A percentile compares a stretch with the other conserved stretches of the same genome.
Conservation (phyloP, 148 eudicot genomes). For the Polygonum maritimum region DNA sequence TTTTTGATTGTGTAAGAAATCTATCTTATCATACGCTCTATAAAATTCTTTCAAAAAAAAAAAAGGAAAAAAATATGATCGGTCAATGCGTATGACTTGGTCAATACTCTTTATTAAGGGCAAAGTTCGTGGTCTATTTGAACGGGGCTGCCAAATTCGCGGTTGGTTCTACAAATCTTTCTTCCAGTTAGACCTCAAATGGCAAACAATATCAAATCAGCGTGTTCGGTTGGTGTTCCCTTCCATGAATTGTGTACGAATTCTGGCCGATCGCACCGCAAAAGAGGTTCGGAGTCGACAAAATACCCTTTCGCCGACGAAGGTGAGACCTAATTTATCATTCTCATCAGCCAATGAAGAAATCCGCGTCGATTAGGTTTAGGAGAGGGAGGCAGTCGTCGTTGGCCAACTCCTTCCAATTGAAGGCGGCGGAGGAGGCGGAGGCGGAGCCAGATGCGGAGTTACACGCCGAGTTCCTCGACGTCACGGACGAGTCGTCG, state of each 20-base stretch:
- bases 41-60: too few relatives aligned
- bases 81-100: slow-evolving; percentile 2
- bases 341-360: background rate
- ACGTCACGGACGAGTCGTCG: slow-evolving; percentile 4
- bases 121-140: background rate
- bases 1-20: too few relatives aligned
- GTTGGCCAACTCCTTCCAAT: slow-evolving; percentile 9
- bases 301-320: background rate
- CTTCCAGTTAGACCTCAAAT: background rate
- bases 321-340: background rate
- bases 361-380: slow-evolving; percentile 15
- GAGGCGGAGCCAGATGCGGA: background rate
- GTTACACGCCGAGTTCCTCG: background rate
- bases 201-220: background rate
- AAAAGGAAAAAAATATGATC: too few relatives aligned
- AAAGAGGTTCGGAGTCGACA: background rate
- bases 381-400: slow-evolving; percentile 26
- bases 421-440: background rate
- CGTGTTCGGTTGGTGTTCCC: background rate
- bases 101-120: background rate
- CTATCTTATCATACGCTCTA: too few relatives aligned
- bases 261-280: background rate
- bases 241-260: background rate
- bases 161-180: background rate
- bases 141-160: background rate